A percentile compares a stretch with the other conserved stretches of the same genome.
These are phyloP conservation scores for Tephrocybe sp. DNA, from an alignment of 768 basidiomycete genomes.

Conservation along the genomic window DNA sequence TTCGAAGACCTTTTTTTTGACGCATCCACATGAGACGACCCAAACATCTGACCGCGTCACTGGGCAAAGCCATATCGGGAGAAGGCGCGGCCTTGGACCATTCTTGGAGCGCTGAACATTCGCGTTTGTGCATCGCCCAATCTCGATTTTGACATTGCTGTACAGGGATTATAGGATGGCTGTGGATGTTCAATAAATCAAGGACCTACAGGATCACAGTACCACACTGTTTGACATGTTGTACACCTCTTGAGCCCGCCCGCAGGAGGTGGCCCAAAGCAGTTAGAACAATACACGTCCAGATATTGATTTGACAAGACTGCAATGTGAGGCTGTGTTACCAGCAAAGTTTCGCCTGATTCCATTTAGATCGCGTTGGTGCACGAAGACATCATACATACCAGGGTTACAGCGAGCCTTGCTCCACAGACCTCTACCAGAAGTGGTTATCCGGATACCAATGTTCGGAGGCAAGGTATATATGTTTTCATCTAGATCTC, in stretches of 20 bases:
- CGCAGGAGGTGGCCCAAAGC: constrained; percentile 41
- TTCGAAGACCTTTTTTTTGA: constrained; percentile 52
- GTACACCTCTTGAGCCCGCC: constrained; percentile 67
- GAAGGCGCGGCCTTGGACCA: constrained; percentile 57
- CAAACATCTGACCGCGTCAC: constrained; percentile 78
- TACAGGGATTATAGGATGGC: background rate
- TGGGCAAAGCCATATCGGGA: constrained; percentile 51
- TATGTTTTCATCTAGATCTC: background rate
- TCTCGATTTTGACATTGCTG: constrained; percentile 73
- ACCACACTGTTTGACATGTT: constrained; percentile 66
- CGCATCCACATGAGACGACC: constrained; percentile 72
- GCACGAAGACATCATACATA: constrained; percentile 16
- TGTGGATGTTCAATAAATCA: background rate
- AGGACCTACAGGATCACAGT: constrained; percentile 71
- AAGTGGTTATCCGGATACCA: constrained; percentile 32
- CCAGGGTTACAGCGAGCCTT: constrained; percentile 36
- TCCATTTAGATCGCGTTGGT: background rate
- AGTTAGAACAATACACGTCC: constrained; percentile 67
- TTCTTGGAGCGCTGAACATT: constrained; percentile 69
- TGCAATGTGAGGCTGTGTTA: constrained; percentile 56
- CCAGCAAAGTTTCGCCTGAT: constrained; percentile 61
- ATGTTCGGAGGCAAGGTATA: constrained; percentile 37
- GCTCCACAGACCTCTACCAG: constrained; percentile 50
- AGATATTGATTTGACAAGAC: constrained; percentile 68
- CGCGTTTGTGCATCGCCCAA: constrained; percentile 74